These are phyloP conservation scores for Septoria linicola DNA, from an alignment of 2,329 filamentous ascomycete genomes.

Conservation along the genomic window DNA sequence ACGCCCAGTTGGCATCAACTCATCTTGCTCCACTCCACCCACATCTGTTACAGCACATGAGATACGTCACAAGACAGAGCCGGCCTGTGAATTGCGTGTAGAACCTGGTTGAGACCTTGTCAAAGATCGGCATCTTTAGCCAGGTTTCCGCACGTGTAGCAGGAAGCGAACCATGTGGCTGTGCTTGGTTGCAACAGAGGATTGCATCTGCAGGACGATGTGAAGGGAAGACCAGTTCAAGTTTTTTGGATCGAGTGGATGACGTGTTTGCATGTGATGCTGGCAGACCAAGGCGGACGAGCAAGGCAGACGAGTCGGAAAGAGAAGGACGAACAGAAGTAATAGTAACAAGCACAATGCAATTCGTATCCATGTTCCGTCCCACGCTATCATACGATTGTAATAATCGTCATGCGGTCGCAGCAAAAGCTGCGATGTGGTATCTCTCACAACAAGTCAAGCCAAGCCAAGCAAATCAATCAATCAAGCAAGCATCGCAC, in stretches of 20 bases:
- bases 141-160: conserved; percentile 1
- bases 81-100: neutral
- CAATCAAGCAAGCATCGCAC: neutral
- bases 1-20: neutral
- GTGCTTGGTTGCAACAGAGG: neutral
- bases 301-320: no score
- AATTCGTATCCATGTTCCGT: conserved; percentile 1
- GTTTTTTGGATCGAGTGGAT: no score
- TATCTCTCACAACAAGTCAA: conserved; percentile 9
- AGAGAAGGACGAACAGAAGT: neutral
- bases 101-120: conserved; percentile 8
- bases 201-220: neutral
- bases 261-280: no score
- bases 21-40: neutral
- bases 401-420: conserved; percentile 7
- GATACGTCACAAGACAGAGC: conserved; percentile 5
- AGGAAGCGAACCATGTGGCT: conserved; percentile 2
- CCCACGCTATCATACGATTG: conserved; percentile 4
- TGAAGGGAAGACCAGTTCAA: no score
- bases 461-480: conserved; percentile 5
- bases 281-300: no score
- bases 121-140: conserved; percentile 2
- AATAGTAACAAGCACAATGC: neutral
- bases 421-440: conserved; percentile 13
- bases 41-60: neutral